Evolutionary conservation across 2,329 filamentous ascomycete species (phyloP).

Genomic region (Fusarium nodosum): DNA sequence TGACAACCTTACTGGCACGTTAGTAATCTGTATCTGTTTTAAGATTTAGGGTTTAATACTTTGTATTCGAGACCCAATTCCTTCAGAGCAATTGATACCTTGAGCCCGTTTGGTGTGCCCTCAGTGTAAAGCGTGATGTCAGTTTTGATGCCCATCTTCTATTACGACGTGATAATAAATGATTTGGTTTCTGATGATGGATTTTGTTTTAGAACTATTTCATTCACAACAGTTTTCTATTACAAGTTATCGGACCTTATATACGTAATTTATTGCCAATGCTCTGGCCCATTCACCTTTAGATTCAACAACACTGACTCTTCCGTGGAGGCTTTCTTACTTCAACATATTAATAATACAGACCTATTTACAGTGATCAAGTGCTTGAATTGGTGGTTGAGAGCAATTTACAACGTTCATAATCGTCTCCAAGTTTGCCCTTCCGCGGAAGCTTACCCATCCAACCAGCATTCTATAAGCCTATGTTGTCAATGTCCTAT

Average conservation of each 20-base stretch:
- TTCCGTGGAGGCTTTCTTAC: background rate
- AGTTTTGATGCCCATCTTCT: conserved; percentile 11
- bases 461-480: background rate
- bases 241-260: background rate
- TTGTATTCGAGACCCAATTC: conserved; percentile 86
- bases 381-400: rapidly evolving
- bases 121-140: conserved; percentile 84
- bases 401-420: background rate
- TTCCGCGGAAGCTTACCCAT: background rate
- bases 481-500: background rate
- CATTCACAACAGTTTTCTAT: too few species aligned
- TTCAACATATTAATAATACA: background rate
- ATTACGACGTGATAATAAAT: too few species aligned
- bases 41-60: conserved; percentile 52
- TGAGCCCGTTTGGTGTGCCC: conserved; percentile 89
- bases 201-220: too few species aligned
- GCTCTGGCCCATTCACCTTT: too few species aligned
- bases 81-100: conserved; percentile 86
- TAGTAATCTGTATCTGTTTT: background rate
- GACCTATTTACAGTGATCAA: rapidly evolving
- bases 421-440: background rate
- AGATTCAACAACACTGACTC: background rate
- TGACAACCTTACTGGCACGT: conserved; percentile 72
- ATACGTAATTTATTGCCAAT: background rate
- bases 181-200: background rate